Base-by-base conservation (phyloP, 2,329 filamentous ascomycete species). In the Colletotrichum tofieldiae region DNA sequence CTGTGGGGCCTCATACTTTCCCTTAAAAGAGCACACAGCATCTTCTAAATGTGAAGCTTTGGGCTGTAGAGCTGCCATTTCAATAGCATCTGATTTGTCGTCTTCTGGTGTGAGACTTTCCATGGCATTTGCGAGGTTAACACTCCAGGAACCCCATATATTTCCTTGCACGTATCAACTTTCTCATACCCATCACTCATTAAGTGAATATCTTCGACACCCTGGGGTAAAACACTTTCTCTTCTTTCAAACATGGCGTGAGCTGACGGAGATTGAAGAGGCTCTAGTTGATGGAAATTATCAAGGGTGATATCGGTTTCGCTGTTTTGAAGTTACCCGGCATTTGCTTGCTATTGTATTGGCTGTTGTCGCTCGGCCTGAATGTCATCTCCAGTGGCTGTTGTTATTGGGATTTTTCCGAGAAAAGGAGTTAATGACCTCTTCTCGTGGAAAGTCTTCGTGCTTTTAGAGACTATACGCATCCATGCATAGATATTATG, bases 401-500 rank as follows among this genome's bases (percentile, higher is more conserved):
- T 26, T 26, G 23, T 26, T 26, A 26, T 26, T 2, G 23, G 23
- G 23, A 2, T 1, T 26, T 26, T 26, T 26, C 23, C 23, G 23
- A 26, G 2, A 26, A 26, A 26, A 26, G 23, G 23, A 26, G 23
- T 26, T 26, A 26, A 26, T 39, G 2, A 41, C 39, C n/a, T 41
- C 23, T 67, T 39, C 2, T 56, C 39, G 16, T 67, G 49, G 8
- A 63, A 41, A 2, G 61, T 59, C 2, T 63, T 62, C 5, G 58
- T 67, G n/a, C 58, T 67, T 55, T 67, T 58, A 5, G 58, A 67
- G 2, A 67, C 49, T 2, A 63, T 47, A 3, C 65, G 43, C 58
- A 67, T 67, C 56, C 58, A 67, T 0, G 58, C 65, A 14, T 67
- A 67, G 4, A 63, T 49, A n/a, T 67, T 67, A 2, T 62, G 65